Conservation (phyloP, 1,284 basidiomycete genomes). For the Phenoliferia sp. region DNA sequence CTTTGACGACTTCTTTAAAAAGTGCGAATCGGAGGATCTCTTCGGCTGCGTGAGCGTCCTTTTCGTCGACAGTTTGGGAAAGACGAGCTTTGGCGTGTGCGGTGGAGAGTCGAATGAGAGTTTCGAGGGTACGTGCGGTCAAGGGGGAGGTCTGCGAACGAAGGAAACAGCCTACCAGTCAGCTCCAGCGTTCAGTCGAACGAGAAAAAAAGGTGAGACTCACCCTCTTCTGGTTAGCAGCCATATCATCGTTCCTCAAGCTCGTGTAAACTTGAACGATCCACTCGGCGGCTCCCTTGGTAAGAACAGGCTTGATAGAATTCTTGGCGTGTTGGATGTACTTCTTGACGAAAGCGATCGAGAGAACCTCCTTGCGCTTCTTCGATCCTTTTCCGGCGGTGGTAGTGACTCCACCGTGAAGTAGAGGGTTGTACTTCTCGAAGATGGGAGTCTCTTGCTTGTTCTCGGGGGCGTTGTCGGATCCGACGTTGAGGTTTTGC, state of each 20-base stretch:
- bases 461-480: conserved; percentile 53
- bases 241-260: conserved; percentile 86
- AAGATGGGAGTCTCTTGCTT: conserved; percentile 72
- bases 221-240: conserved; percentile 84
- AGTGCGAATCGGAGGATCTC: conserved; percentile 94
- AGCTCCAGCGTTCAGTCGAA: background rate
- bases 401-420: conserved; percentile 74
- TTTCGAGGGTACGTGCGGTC: conserved; percentile 97
- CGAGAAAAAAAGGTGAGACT: conserved; percentile 29
- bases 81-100: conserved; percentile 96
- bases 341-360: conserved; percentile 94
- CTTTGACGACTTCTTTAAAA: conserved; percentile 91
- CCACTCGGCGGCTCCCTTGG: conserved; percentile 88
- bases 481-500: conserved; percentile 78
- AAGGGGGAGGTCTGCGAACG: conserved; percentile 78
- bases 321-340: conserved; percentile 97
- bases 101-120: conserved; percentile 93
- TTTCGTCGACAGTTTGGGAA: conserved; percentile 74
- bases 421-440: conserved; percentile 92
- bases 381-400: conserved; percentile 46
- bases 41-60: conserved; percentile 86
- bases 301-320: conserved; percentile 74
- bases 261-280: conserved; percentile 91
- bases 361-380: conserved; percentile 74
- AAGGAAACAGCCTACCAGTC: background rate